Evolutionary conservation across 495 filamentous ascomycete genomes (phyloP).

Genomic region (Parathielavia appendiculata): DNA sequence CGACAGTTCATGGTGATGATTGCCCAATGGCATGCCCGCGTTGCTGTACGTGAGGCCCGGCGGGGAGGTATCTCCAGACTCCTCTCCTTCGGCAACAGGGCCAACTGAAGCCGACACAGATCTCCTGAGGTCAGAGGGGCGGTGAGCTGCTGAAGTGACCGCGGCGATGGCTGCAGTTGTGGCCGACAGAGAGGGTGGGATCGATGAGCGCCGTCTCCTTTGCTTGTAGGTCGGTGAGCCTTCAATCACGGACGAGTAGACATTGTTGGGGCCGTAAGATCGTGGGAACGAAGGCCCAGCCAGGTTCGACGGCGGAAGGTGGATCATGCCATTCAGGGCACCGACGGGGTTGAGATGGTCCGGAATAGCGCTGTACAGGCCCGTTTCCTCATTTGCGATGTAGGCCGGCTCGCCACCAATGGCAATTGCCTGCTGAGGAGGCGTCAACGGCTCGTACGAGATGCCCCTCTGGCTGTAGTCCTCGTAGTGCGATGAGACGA

Average conservation of each 20-base stretch:
- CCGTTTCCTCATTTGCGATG: constrained; percentile 95
- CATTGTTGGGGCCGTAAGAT: constrained; percentile 66
- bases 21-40: constrained; percentile 49
- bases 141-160: constrained; percentile 51
- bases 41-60: constrained; percentile 62
- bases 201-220: constrained; percentile 83
- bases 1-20: constrained; percentile 74
- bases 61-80: constrained; percentile 64
- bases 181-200: constrained; percentile 66
- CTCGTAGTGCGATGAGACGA: constrained; percentile 93
- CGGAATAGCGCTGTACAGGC: constrained; percentile 88
- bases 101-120: constrained; percentile 88
- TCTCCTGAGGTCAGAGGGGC: constrained; percentile 80
- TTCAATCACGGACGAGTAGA: constrained; percentile 94
- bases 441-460: constrained; percentile 93
- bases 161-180: constrained; percentile 58
- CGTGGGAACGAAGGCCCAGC: constrained; percentile 71
- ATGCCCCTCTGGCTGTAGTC: constrained; percentile 96
- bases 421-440: constrained; percentile 78
- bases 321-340: constrained; percentile 78
- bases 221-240: constrained; percentile 99
- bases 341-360: constrained; percentile 57
- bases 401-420: constrained; percentile 86
- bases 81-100: constrained; percentile 72
- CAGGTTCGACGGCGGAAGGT: constrained; percentile 82